Evolutionary conservation across 2,329 filamentous ascomycete genomes (phyloP).

Genomic region (Helotiales sp.): DNA sequence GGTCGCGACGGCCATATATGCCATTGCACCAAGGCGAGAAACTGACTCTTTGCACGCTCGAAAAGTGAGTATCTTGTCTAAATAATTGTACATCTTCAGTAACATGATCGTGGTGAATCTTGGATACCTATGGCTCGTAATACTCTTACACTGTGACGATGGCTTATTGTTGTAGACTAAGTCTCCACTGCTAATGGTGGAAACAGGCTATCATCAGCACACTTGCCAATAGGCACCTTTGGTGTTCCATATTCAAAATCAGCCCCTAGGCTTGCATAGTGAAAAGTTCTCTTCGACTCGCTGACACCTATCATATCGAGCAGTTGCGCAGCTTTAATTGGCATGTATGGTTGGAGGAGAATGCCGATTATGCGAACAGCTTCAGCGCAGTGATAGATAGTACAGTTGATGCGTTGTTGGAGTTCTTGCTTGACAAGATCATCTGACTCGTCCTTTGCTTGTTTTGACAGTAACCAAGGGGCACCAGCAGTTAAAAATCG

Average conservation of each 20-base stretch:
- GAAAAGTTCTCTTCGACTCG: constrained; percentile 59
- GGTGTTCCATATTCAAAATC: constrained; percentile 69
- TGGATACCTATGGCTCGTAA: too few relatives aligned
- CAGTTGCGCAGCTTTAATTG: constrained; percentile 68
- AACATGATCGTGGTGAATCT: too few relatives aligned
- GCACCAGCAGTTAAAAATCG: constrained; percentile 61
- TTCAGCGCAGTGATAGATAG: constrained; percentile 73
- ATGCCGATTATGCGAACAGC: constrained; percentile 78
- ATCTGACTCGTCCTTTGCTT: constrained; percentile 4
- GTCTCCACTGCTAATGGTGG: constrained; percentile 48
- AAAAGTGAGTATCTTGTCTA: not conserved
- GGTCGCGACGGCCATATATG: too few relatives aligned
- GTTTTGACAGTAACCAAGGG: constrained; percentile 65
- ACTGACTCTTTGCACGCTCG: too few relatives aligned
- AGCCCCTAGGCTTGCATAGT: constrained; percentile 58
- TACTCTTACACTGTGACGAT: not conserved
- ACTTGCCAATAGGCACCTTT: constrained; percentile 34
- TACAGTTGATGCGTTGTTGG: constrained; percentile 49
- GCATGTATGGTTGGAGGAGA: constrained; percentile 89
- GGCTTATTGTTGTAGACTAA: constrained; percentile 25
- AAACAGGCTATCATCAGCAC: constrained; percentile 49
- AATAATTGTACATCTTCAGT: not conserved
- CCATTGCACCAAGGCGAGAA: too few relatives aligned
- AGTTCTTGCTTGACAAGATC: constrained; percentile 20
- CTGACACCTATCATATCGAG: constrained; percentile 78